Evolutionary conservation across 345 rosid species (phyloP).

Genomic region (Populus alba): DNA sequence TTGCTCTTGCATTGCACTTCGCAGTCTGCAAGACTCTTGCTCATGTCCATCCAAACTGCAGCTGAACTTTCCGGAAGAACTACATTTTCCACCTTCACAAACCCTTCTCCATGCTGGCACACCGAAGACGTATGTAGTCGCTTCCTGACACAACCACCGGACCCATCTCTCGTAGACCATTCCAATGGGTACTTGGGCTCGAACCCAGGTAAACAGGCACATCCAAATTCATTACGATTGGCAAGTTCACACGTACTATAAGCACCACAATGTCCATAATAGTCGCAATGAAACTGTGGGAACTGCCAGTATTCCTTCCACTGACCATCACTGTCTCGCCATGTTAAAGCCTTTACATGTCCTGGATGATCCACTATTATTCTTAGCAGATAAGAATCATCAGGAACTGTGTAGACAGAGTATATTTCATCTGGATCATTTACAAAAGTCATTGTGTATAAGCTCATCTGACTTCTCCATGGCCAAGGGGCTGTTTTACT

Average conservation of each 20-base stretch:
- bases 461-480: too few relatives aligned
- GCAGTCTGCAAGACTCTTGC: neutral
- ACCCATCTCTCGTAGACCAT: conserved; percentile 8
- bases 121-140: neutral
- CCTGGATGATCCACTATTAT: too few relatives aligned
- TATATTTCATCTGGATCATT: too few relatives aligned
- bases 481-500: too few relatives aligned
- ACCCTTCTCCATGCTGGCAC: neutral
- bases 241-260: neutral
- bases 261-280: neutral
- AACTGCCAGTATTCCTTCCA: too few relatives aligned
- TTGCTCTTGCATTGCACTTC: neutral
- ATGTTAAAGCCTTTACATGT: too few relatives aligned
- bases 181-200: neutral
- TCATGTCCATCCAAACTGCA: neutral
- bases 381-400: too few relatives aligned
- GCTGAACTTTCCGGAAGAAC: neutral
- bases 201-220: conserved; percentile 4
- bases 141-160: conserved; percentile 9
- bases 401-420: too few relatives aligned
- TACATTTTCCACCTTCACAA: neutral
- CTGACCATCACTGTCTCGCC: too few relatives aligned
- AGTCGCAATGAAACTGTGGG: too few relatives aligned
- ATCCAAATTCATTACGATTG: neutral
- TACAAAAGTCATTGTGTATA: too few relatives aligned